phyloP scores from a whole-genome alignment of 495 filamentous ascomycete genomes.

The Podospora didyma region DNA sequence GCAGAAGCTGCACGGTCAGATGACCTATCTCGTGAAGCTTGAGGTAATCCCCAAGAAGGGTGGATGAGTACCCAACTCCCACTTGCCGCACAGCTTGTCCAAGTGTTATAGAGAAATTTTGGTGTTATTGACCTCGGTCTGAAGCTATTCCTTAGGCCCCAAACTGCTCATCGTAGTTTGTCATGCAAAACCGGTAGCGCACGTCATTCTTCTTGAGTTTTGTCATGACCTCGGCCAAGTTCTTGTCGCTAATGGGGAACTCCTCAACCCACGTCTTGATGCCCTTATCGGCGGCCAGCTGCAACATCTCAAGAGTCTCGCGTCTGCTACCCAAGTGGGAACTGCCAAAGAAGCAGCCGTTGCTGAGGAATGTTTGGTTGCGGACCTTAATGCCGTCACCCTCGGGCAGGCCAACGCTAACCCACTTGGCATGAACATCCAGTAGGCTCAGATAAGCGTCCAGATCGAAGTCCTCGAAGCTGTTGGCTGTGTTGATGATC shows the following conservation, averaged over 20 bases:
- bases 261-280: conserved; percentile 80
- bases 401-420: conserved; percentile 81
- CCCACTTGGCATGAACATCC: conserved; percentile 78
- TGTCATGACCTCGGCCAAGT: conserved; percentile 62
- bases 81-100: too few species aligned
- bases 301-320: conserved; percentile 80
- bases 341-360: conserved; percentile 75
- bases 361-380: conserved; percentile 70
- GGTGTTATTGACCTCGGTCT: not conserved
- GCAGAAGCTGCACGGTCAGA: too few species aligned
- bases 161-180: conserved; percentile 41
- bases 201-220: conserved; percentile 70
- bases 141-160: conserved; percentile 15
- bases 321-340: conserved; percentile 76
- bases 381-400: conserved; percentile 68
- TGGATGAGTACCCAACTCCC: too few species aligned
- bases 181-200: conserved; percentile 49
- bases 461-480: conserved; percentile 53
- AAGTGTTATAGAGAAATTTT: too few species aligned
- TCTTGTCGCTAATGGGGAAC: conserved; percentile 65
- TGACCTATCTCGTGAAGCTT: too few species aligned
- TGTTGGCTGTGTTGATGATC: conserved; percentile 56
- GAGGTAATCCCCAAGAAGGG: too few species aligned
- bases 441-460: conserved; percentile 70
- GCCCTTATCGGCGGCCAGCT: conserved; percentile 75